A percentile compares a stretch with the other conserved stretches of the same genome.
Conservation (phyloP, 139 green algal genomes). For the Chlorella sp. region DNA sequence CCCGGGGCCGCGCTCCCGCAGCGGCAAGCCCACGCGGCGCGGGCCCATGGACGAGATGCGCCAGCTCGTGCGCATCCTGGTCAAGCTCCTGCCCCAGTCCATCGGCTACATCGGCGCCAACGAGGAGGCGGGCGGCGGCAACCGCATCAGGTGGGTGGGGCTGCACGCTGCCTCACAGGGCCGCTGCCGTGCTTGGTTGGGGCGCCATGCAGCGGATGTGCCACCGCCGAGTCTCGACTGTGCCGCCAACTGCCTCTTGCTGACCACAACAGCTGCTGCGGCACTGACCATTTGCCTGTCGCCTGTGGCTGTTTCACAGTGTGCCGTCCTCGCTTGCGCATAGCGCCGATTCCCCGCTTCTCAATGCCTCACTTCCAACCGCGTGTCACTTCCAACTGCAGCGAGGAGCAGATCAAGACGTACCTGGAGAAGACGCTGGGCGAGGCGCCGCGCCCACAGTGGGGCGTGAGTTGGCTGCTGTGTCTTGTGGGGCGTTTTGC, state of each 20-base stretch:
- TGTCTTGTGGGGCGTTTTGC: background rate
- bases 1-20: constrained; percentile 24
- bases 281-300: no score
- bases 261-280: no score
- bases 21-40: constrained; percentile 54
- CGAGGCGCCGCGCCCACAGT: constrained; percentile 73
- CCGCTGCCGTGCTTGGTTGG: no score
- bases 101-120: constrained; percentile 44
- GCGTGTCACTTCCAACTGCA: background rate
- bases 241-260: no score
- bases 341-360: no score
- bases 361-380: no score
- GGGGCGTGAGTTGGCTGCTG: constrained; percentile 57
- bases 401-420: constrained; percentile 79
- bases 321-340: no score
- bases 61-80: constrained; percentile 86
- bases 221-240: no score
- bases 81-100: constrained; percentile 79
- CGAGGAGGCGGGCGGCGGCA: constrained; percentile 78
- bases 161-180: no score
- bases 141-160: constrained; percentile 69
- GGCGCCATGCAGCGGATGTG: no score
- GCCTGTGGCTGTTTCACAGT: no score
- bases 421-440: constrained; percentile 82
- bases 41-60: constrained; percentile 95